Base-by-base conservation (phyloP, 169 alveolate species). In the Eimeria zaria region DNA sequence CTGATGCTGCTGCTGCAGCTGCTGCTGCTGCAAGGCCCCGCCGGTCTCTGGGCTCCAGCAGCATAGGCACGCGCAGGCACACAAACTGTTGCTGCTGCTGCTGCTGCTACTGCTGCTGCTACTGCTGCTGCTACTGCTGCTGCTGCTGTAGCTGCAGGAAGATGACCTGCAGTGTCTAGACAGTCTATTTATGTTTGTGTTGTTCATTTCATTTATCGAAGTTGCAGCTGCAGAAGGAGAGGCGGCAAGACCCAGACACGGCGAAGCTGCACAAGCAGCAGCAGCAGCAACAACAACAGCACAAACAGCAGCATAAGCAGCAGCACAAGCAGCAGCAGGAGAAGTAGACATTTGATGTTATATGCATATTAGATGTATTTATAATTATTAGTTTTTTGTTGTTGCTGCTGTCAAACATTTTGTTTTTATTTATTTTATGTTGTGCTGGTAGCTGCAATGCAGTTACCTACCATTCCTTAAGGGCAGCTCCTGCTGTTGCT, bases 1-100 rank as follows among this genome's bases (percentile, higher is more conserved):
- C 74, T 55, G 91, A 41, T 83, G 76, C 74, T 55, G 91, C 91
- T 33, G 91, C 58, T 83, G 76, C 91, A 20, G 91, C 91, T 51
- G 90, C 62, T 60, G 20, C 69, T 60, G 74, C 33, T 73, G 84
- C 84, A 39, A 14, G n/a, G 55, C 27, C 58, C 20, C 30, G 30
- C 84, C 30, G 89, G 46, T 53, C 27, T 80, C 89, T 48, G 48
- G 84, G 69, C 89, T 24, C 64, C 41, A 46, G 62, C 89, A 80
- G 89, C 89, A 80, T 18, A 20, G 39, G 69, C 89, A 80, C 12
- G 44, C 53, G 55, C 84, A 73, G 5, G 36, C 53, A 44, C 84
- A 39, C 36, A 36, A 39, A 36, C 53, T 1, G 84, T n/a, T 36
- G 84, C 55, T 73, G 84, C 55, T 73, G 84, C 55, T 73, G 84